A percentile compares a stretch with the other conserved stretches of the same genome.
These are phyloP conservation scores for Monilinia polystroma DNA, from an alignment of 2,329 filamentous ascomycete genomes.

Conservation along the genomic window DNA sequence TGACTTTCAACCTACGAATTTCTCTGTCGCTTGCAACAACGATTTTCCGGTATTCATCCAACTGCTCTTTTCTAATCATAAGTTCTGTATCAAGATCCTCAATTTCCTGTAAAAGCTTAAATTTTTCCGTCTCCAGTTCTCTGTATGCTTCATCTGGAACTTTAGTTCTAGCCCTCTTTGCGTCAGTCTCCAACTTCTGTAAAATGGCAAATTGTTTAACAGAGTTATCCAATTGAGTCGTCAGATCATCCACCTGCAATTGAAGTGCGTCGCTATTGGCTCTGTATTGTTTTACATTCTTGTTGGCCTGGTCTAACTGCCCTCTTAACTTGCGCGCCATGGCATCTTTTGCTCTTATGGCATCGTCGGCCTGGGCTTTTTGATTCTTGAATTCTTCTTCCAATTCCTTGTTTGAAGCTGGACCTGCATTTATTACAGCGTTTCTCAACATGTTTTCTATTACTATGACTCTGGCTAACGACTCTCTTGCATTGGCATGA, in stretches of 20 bases:
- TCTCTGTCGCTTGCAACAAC: neutral
- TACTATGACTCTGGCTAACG: neutral
- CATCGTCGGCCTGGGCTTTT: neutral
- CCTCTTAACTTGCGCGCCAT: neutral
- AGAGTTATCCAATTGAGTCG: neutral
- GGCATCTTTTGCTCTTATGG: neutral
- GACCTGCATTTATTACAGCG: neutral
- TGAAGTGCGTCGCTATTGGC: neutral
- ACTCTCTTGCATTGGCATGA: conserved; percentile 3
- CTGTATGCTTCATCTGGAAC: no score
- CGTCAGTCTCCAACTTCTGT: neutral
- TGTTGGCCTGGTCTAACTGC: neutral
- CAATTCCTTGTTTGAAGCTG: neutral
- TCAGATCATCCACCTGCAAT: neutral
- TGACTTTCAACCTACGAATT: neutral
- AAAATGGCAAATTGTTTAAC: neutral
- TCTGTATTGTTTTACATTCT: neutral
- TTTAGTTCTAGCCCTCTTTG: neutral
- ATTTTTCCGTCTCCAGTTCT: neutral
- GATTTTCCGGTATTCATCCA: neutral
- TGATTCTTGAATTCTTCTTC: neutral
- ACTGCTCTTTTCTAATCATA: neutral
- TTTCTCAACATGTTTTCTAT: neutral
- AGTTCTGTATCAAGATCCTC: neutral
- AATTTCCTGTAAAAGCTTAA: neutral